Evolutionary conservation across 2,329 filamentous ascomycete genomes (phyloP), one percentile per base, ranked within the genome.

Genomic region (Chaetomiaceae sp.): DNA sequence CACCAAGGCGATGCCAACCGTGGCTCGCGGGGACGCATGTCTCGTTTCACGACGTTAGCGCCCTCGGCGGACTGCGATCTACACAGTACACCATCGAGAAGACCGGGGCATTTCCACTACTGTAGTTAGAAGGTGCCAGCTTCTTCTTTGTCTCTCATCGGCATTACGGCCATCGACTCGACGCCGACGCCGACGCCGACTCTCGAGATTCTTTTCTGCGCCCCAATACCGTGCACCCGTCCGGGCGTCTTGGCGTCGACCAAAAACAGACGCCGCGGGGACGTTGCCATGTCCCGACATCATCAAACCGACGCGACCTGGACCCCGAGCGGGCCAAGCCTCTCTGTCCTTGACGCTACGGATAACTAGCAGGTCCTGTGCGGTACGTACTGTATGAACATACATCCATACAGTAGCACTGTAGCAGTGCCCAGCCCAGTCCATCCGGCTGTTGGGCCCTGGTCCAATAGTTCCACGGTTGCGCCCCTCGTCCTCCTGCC

Each of bases 231-330:
- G 18, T n/a, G 23, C 32, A 40, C 20, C 18, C 16, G 38, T 36
- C 38, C 21, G 30, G 27, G 47, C 21, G 11, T 21, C 47, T 44
- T 38, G 37, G 37, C 38, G 30, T 32, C 32, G 40, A 10, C 50
- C 46, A 48, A 54, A 48, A 54, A 46, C 46, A 49, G 45, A 42
- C 32, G 34, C 14, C 27, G 41, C 18, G 47, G 21, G 21, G 7
- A 30, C 16, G 32, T 42, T 36, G 42, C 34, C 29, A 33, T 41
- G 27, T 34, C 6, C 27, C 44, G 44, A 25, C 51, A 48, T 30
- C 51, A 11, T 21, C 34, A 41, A 20, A 8, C 34, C n/a, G n/a
- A n/a, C n/a, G n/a, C 6, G 16, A 30, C 40, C 25, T 34, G 21
- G 34, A 34, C 16, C 42, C 16, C n/a, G n/a, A n/a, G n/a, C 2